phyloP scores from a whole-genome alignment of 345 rosid genomes.

The Gossypium herbaceum region DNA sequence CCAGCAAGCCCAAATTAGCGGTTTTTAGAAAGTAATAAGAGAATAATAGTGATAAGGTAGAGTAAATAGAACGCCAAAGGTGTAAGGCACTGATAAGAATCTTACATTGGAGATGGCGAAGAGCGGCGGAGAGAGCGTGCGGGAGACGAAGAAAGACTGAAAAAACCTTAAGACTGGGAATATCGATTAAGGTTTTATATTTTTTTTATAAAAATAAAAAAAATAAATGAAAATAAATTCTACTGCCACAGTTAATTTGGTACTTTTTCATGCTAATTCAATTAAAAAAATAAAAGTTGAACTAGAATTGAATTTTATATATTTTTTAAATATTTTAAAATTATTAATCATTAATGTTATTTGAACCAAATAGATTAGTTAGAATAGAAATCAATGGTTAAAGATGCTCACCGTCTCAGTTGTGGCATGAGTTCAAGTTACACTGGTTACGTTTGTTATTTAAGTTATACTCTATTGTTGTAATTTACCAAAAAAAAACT shows the following conservation, averaged over 20 bases:
- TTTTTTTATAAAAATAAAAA: background rate
- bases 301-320: too few species aligned
- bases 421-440: rapidly evolving
- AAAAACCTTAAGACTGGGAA: background rate
- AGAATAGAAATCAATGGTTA: too few species aligned
- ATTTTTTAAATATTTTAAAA: too few species aligned
- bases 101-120: background rate
- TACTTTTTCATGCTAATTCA: too few species aligned
- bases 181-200: background rate
- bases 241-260: too few species aligned
- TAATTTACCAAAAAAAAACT: too few species aligned
- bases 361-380: too few species aligned
- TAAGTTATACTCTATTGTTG: too few species aligned
- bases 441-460: rapidly evolving
- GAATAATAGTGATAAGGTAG: background rate
- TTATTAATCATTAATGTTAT: too few species aligned
- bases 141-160: background rate
- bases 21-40: background rate
- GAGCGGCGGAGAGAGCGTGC: background rate
- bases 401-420: rapidly evolving
- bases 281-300: too few species aligned
- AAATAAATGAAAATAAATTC: too few species aligned
- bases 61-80: background rate
- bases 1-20: background rate
- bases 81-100: background rate